A percentile compares a stretch with the other conserved stretches of the same genome.
phyloP scores from a whole-genome alignment of 2,329 filamentous ascomycete species.

The Torrubiella hemipterigena region DNA sequence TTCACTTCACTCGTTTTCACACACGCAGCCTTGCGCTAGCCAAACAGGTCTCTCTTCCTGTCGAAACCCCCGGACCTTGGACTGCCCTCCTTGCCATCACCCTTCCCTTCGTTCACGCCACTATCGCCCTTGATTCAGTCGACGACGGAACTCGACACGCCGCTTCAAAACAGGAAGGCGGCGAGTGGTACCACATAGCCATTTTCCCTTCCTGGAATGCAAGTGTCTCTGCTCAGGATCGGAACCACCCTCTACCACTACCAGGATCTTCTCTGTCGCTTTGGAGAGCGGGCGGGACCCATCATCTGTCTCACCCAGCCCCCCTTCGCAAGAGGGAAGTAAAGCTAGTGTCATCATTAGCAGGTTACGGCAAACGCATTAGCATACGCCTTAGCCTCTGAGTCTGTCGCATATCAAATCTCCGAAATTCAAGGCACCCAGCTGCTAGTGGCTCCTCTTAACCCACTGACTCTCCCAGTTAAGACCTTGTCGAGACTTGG shows the following conservation, averaged over 20 bases:
- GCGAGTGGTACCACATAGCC: constrained; percentile 2
- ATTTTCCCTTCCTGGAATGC: constrained; percentile 23
- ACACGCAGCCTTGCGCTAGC: too few relatives aligned
- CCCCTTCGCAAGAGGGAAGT: constrained; percentile 18
- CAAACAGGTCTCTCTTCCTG: too few relatives aligned
- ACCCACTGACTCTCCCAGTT: constrained; percentile 17
- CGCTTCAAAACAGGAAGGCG: constrained; percentile 14
- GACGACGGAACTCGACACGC: too few relatives aligned
- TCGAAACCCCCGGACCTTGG: too few relatives aligned
- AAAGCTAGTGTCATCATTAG: constrained; percentile 21
- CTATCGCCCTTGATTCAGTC: too few relatives aligned
- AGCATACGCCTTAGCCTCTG: constrained; percentile 17
- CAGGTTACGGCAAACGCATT: constrained; percentile 17
- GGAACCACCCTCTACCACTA: constrained; percentile 20
- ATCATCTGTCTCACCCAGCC: constrained; percentile 22
- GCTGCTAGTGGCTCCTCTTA: constrained; percentile 17
- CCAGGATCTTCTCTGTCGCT: constrained; percentile 17
- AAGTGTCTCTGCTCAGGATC: constrained; percentile 24
- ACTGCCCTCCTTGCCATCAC: constrained; percentile 5
- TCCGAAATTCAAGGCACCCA: constrained; percentile 20
- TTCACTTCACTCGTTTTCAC: not conserved
- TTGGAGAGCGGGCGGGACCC: constrained; percentile 18
- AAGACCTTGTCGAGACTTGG: constrained; percentile 25
- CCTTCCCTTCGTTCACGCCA: too few relatives aligned
- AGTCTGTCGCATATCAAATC: constrained; percentile 22